phyloP scores from a whole-genome alignment of 768 basidiomycete species.

The Pleurotus pulmonarius region DNA sequence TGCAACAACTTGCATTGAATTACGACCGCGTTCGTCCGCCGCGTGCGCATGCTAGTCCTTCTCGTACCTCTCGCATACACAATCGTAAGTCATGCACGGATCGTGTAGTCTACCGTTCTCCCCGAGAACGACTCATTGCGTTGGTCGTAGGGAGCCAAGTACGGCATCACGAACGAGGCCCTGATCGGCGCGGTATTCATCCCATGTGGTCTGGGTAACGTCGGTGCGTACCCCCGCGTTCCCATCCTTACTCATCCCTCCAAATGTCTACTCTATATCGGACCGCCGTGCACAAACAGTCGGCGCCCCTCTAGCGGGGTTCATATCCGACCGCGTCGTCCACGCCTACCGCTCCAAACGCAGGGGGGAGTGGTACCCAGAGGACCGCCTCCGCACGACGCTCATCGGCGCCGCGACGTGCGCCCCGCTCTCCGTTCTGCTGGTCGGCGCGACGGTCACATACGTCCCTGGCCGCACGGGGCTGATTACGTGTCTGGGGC shows the following conservation, averaged over 20 bases:
- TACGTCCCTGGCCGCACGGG: constrained; percentile 39
- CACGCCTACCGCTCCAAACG: constrained; percentile 33
- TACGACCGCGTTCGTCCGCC: background rate
- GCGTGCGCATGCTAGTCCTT: constrained; percentile 21
- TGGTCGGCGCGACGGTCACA: constrained; percentile 33
- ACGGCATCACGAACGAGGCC: constrained; percentile 37
- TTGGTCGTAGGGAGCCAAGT: constrained; percentile 33
- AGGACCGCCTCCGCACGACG: constrained; percentile 45
- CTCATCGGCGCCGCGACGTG: constrained; percentile 33
- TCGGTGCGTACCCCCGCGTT: constrained; percentile 24
- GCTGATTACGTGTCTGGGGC: constrained; percentile 45
- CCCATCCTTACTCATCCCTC: background rate
- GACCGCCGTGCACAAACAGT: constrained; percentile 19
- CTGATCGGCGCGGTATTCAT: constrained; percentile 38
- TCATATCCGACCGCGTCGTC: constrained; percentile 39
- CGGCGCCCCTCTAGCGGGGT: constrained; percentile 45
- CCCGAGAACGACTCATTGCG: background rate
- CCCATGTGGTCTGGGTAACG: constrained; percentile 37
- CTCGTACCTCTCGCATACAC: constrained; percentile 50
- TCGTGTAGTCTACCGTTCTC: background rate
- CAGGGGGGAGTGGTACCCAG: constrained; percentile 44
- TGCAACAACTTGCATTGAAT: background rate
- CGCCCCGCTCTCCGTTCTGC: constrained; percentile 39
- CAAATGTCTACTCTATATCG: too few relatives aligned
- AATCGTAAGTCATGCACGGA: constrained; percentile 28